Evolutionary conservation across 1,284 basidiomycete genomes (phyloP), one percentile per base, ranked within the genome.

Genomic region (Laetiporus sulphureus): DNA sequence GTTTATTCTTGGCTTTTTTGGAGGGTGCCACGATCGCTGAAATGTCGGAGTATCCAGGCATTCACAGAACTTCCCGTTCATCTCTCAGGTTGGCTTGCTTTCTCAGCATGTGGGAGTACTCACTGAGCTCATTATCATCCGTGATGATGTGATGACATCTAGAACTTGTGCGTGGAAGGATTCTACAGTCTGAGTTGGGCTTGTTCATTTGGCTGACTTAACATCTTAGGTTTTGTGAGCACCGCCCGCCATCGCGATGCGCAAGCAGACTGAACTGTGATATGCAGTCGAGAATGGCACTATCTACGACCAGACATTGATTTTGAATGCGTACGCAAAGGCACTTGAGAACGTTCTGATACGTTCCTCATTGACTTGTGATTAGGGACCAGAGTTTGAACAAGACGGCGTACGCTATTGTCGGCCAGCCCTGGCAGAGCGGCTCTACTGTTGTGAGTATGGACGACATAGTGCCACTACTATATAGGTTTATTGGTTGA

Each of bases 221-320:
- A 3, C 15, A 3, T 3, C 4, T 20, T 21, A 41, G 40, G 34
- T 41, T 41, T 27, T 41, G 40, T 41, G 20, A 41, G 40, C 36
- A n/a, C 24, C 20, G 3, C 11, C 16, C 12, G 21, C 18, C 11
- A 15, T 13, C 15, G 3, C n/a, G 15, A 23, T 21, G 2, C 4
- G 11, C 11, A 24, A 10, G 10, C n/a, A n/a, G n/a, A n/a, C n/a
- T n/a, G n/a, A n/a, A 2, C 10, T 22, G 12, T 18, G 20, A 20
- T 15, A 3, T 20, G 8, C 34, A 41, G 40, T 36, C 27, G 52
- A 58, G 40, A 60, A 66, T 48, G 68, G 68, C 8, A 57, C 59
- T 13, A 38, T 54, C 24, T 69, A 66, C 51, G 56, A 65, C 45
- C 67, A 69, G 48, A 57, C 52, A 8, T 31, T 44, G 2, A 44